phyloP scores from a whole-genome alignment of 331 rosid species.

The Malus hybrid region DNA sequence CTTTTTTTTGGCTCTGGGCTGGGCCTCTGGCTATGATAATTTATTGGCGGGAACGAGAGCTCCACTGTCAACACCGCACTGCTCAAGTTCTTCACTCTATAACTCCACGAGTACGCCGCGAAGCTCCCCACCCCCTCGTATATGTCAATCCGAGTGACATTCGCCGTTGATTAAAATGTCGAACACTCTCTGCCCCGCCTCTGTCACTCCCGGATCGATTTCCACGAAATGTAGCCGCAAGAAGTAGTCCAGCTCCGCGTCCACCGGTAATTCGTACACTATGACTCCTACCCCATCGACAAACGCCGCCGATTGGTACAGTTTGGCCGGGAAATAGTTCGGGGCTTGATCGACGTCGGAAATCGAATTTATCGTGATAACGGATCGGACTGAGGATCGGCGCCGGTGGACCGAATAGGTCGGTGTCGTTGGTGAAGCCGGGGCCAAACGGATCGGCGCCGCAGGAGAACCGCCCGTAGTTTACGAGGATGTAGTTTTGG shows the following conservation, averaged over 20 bases:
- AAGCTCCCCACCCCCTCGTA: slow-evolving; percentile 58
- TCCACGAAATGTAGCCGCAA: slow-evolving; percentile 90
- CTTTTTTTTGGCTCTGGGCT: too few species aligned
- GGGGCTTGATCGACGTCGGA: slow-evolving; percentile 51
- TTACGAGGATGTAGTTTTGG: slow-evolving; percentile 39
- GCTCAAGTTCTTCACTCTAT: too few species aligned
- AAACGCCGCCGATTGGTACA: slow-evolving; percentile 54
- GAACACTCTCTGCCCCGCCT: slow-evolving; percentile 61
- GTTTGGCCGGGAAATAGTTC: slow-evolving; percentile 60
- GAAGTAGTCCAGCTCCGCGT: slow-evolving; percentile 80
- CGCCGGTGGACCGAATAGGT: slow-evolving; percentile 37
- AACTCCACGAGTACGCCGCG: slow-evolving; percentile 58
- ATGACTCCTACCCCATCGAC: slow-evolving; percentile 26
- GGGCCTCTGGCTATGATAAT: too few species aligned
- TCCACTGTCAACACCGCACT: slow-evolving; percentile 19
- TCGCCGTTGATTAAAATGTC: slow-evolving; percentile 59
- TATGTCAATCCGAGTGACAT: slow-evolving; percentile 55
- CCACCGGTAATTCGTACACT: slow-evolving; percentile 59
- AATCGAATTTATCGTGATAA: slow-evolving; percentile 34
- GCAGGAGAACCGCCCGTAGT: slow-evolving; percentile 67
- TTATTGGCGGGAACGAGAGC: background rate
- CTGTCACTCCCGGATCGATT: slow-evolving; percentile 51
- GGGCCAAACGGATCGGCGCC: slow-evolving; percentile 78
- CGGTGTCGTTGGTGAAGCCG: slow-evolving; percentile 62
- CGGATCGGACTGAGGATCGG: background rate